Evolutionary conservation across 2,329 filamentous ascomycete genomes (phyloP).

Genomic region (Xylariomycetidae sp.): DNA sequence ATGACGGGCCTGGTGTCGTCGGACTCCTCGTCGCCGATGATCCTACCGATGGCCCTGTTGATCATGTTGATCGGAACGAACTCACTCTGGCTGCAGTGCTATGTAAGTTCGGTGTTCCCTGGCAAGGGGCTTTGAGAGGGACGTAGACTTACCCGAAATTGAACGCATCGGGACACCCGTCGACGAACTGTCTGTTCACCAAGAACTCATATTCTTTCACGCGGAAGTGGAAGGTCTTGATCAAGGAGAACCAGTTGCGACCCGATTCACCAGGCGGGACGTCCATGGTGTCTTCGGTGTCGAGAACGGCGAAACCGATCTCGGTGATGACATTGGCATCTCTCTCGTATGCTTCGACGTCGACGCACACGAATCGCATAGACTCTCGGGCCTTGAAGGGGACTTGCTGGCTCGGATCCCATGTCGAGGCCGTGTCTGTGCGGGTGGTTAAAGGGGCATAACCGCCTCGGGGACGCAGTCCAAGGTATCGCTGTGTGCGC

Average conservation of each 20-base stretch:
- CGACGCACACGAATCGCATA: conserved; percentile 71
- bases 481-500: conserved; percentile 64
- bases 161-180: conserved; percentile 68
- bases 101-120: conserved; percentile 7
- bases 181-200: conserved; percentile 61
- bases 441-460: neutral
- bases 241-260: conserved; percentile 58
- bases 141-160: conserved; percentile 59
- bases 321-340: conserved; percentile 68
- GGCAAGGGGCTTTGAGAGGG: neutral
- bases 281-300: conserved; percentile 52
- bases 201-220: conserved; percentile 63
- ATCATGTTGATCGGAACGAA: conserved; percentile 32
- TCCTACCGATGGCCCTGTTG: conserved; percentile 26
- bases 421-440: conserved; percentile 23
- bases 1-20: conserved; percentile 45
- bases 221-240: conserved; percentile 69
- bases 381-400: conserved; percentile 43
- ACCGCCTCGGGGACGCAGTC: conserved; percentile 44
- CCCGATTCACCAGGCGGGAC: conserved; percentile 56
- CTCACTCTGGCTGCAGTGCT: conserved; percentile 32
- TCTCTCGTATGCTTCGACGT: conserved; percentile 75
- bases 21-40: conserved; percentile 27
- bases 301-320: conserved; percentile 75
- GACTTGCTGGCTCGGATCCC: conserved; percentile 31